Base-by-base conservation (phyloP, 2,329 filamentous ascomycete genomes). In the Fusarium sp. region DNA sequence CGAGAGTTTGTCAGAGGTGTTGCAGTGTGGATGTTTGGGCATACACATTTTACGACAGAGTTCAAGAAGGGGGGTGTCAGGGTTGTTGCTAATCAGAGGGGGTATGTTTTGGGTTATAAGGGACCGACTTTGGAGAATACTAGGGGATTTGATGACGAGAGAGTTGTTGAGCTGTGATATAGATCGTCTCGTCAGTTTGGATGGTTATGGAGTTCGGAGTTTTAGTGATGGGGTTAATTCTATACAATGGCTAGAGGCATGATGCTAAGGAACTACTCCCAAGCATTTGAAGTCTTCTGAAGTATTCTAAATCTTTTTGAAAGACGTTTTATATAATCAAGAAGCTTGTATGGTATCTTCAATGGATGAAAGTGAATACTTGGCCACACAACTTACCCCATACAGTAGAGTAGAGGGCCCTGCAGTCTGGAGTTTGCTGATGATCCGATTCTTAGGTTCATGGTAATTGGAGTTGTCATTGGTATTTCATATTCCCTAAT, bases 11-110 rank as follows among this genome's bases (percentile, higher is more conserved):
- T 67, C 30, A 70, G 73, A 22, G 79, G 85, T 2, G 76, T 71
- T 32, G 34, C 69, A 16, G 61, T 70, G 37, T 86, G 82, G 82
- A 79, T 83, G 48, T 84, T 86, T 79, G 85, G 84, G 0, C 83
- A 86, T 61, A 86, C 83, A 1, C 84, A 86, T 69, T 84, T 79
- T 62, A 82, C 80, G 6, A 82, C 79, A 4, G 75, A 81, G 51
- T 76, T 81, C 11, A 51, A 67, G 34, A 65, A 70, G 30, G 62
- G 77, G 5, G 79, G 80, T 2, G 77, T 82, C 2, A 75, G 75
- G 37, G 52, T 85, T n/a, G 76, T 85, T 49, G 77, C 79, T 8
- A 85, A 85, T 51, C 83, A 85, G 75, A 76, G 82, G n/a, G 82
- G 82, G 6, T 83, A 83, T 65, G 76, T 81, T 9, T 48, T 81